Evolutionary conservation across 2,329 filamentous ascomycete species (phyloP), one percentile per base, ranked within the genome.

Genomic region (Colletotrichum camelliae): DNA sequence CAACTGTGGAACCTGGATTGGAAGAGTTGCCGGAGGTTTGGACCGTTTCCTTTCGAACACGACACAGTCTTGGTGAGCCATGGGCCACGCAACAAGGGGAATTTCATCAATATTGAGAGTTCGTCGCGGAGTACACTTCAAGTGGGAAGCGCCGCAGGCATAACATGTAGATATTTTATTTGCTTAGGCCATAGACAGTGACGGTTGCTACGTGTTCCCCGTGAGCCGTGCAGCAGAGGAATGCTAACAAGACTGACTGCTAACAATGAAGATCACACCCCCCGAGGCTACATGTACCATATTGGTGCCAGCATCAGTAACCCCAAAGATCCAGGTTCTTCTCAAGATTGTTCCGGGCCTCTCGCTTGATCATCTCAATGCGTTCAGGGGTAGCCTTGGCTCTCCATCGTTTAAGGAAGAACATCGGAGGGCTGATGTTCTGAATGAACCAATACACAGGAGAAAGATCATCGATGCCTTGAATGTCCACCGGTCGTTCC

Each of bases 41-140:
- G 24, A 1, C 21, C 13, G 8, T 58, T 13, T 58, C 55, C n/a
- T 58, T 2, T 29, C 24, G 55, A 58, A 29, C 0, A 58, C 7
- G 55, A 29, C 0, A n/a, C n/a, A 58, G 21, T 5, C 13, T 58
- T 1, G 24, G 6, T 58, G 13, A 21, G 43, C 1, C 5, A 13
- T 0, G 43, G n/a, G 0, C n/a, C 0, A 52, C 43, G n/a, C 0
- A 21, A 21, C n/a, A 21, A 52, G 43, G n/a, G 43, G 2, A n/a
- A 3, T 48, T 21, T 21, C 18, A 48, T 21, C 4, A 0, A 48
- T 8, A n/a, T 18, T 5, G 16, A n/a, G 18, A 16, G 4, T 1
- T 18, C 18, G 4, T 43, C 18, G 37, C 37, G 1, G 39, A 43
- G 39, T 0, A n/a, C 1, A n/a, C 0, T n/a, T 48, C 43, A 48